Percentiles rank a stretch among this genome's conserved stretches.
These are phyloP conservation scores for Zygnema circumcarinatum DNA, from an alignment of 139 green algal species.

Conservation along the genomic window DNA sequence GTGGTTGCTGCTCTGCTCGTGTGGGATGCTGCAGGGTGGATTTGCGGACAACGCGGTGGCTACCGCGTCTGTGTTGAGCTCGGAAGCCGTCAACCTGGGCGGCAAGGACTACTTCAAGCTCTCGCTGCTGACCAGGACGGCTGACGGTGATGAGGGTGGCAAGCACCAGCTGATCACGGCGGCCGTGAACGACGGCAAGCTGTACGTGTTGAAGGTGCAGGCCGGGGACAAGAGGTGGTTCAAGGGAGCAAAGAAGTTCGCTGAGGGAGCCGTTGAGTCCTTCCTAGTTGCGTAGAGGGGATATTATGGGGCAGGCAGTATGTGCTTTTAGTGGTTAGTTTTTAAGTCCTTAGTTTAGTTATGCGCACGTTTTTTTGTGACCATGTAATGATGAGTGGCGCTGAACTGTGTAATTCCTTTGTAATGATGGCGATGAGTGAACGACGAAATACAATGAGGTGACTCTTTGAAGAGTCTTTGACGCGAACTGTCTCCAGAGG, in stretches of 20 bases:
- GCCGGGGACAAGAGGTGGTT: slow-evolving; percentile 96
- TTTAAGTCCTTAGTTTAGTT: neutral
- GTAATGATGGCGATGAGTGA: neutral
- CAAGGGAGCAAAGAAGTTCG: slow-evolving; percentile 85
- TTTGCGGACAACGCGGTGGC: slow-evolving; percentile 87
- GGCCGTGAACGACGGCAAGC: slow-evolving; percentile 82
- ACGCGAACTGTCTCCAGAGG: neutral
- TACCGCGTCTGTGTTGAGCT: slow-evolving; percentile 83
- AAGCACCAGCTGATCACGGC: slow-evolving; percentile 94
- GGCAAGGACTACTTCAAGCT: slow-evolving; percentile 97
- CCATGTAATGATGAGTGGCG: neutral
- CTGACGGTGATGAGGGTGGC: slow-evolving; percentile 96
- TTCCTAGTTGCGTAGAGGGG: slow-evolving; percentile 83
- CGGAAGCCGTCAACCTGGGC: slow-evolving; percentile 85
- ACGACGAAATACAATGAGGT: neutral
- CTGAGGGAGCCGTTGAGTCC: slow-evolving; percentile 69
- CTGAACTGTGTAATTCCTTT: too few species aligned
- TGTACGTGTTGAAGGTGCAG: slow-evolving; percentile 89
- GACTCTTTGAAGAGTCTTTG: neutral
- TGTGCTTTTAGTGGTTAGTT: slow-evolving; percentile 8
- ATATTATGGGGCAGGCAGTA: neutral
- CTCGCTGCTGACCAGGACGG: slow-evolving; percentile 79
- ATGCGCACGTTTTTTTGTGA: neutral
- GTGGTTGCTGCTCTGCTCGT: too few species aligned
- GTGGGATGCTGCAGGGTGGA: slow-evolving; percentile 82